Base-by-base conservation (phyloP, 2,329 filamentous ascomycete genomes). In the Xylariaceae sp. region DNA sequence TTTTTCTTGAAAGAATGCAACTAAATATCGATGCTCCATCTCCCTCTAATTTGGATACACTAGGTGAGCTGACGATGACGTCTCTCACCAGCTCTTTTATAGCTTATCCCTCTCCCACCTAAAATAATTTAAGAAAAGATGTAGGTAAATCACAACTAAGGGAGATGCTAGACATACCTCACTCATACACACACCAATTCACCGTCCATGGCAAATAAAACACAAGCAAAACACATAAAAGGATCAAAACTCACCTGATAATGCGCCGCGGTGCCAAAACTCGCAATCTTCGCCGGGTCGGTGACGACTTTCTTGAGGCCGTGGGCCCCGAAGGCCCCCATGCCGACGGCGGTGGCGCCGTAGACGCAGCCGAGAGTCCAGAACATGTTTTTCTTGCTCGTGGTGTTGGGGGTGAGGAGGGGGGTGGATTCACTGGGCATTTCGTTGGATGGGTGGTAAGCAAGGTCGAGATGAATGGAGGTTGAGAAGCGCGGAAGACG, bases 271-370 rank as follows among this genome's bases (percentile, higher is more conserved):
- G 85, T 88, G 9, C 74, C 72, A 80, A 84, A 88, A 69, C 78
- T 87, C 4, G 82, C 80, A 47, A 88, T 71, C 61, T 78, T 78
- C 10, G 76, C 72, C 2, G 85, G 84, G 65, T 88, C 85, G 8
- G 79, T 69, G 68, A 87, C 83, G 64, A 76, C 75, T 60, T 79
- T 79, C 74, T 87, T 88, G 47, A 88, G 75, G 9, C 85, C 85
- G 69, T 89, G 86, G 10, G 85, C 84, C 42, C 86, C 86, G 72
- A 88, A 89, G 0, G 86, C 86, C 37, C 86, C 86, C 57, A 88
- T 71, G 13, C 76, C 77, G 53, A 88, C 85, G 68, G 81, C 80
- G 3, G 80, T 74, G 8, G 84, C 86, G 72, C 85, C 86, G 69
- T 81, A 85, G 55, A 88, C 70, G 68, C 82, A 85, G 62, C 83